Base-by-base conservation (phyloP, 768 basidiomycete species). In the Termitomyces heimii region DNA sequence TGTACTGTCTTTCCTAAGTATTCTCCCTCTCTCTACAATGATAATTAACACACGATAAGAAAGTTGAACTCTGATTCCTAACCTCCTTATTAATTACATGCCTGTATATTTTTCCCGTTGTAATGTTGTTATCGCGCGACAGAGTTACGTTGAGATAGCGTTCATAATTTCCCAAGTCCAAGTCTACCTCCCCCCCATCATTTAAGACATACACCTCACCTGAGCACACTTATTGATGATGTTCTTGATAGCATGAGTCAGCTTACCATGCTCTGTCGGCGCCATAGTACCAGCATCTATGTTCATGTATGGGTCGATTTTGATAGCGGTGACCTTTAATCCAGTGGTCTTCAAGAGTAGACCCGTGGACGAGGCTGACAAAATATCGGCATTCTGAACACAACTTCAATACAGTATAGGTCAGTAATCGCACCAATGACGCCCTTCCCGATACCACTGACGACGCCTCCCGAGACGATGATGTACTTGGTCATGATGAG, bases 221-320 rank as follows among this genome's bases (percentile, higher is more conserved):
- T 62, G 57, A 40, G 24, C 42, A 34, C 9, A 54, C 49, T 55
- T 34, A 22, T 54, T 49, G 44, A 32, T 22, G 9, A 32, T 39
- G 1, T 44, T 34, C 22, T 20, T 42, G 31, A 4, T 24, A 55
- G 18, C 45, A 39, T 12, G 40, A 52, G 16, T 43, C 34, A 49
- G 61, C 86, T 79, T 70, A 92, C 95, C 96, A 70, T 99, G 96
- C 72, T 99, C 96, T 16, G 94, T 96, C 14, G 96, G 96, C 50
- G 93, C 81, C 96, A 99, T 99, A 20, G 96, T 98, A 35, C 96
- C 96, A 24, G 96, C 96, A 80, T 99, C 96, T 65, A 99, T 98
- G 75, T 99, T 99, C 96, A 99, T 98, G 66, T 99, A 99, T 14
- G 96, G 96, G 70, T 99, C 96, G 66, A 99, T 98, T 76, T 99